Evolutionary conservation across 129 eudicot species (phyloP).

Genomic region (Gnaphalium uliginosum): DNA sequence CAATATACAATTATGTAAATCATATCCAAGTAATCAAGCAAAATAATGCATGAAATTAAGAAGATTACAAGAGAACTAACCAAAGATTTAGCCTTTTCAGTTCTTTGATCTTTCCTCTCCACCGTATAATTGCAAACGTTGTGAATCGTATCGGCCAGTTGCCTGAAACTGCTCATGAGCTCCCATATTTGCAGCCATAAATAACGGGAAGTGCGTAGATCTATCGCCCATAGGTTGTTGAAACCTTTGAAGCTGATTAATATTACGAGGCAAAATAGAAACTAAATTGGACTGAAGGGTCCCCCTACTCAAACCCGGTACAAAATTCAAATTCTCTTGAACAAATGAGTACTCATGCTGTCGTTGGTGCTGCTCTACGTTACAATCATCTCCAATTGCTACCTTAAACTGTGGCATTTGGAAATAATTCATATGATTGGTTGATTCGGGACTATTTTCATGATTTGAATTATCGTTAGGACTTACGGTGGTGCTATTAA

Average conservation of each 20-base stretch:
- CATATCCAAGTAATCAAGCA: background rate
- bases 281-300: constrained; percentile 99
- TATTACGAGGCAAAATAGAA: constrained; percentile 40
- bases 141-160: constrained; percentile 39
- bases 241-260: constrained; percentile 53
- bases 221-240: constrained; percentile 50
- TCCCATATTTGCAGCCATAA: constrained; percentile 24
- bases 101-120: constrained; percentile 60
- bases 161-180: constrained; percentile 45
- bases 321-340: constrained; percentile 45
- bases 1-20: too few species aligned
- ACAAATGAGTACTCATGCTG: constrained; percentile 60
- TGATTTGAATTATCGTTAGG: constrained; percentile 9
- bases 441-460: constrained; percentile 12
- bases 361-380: constrained; percentile 39
- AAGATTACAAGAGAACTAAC: background rate
- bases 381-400: constrained; percentile 32
- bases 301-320: constrained; percentile 84
- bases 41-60: background rate
- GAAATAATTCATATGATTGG: constrained; percentile 43
- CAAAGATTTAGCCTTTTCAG: constrained; percentile 32
- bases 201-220: constrained; percentile 45
- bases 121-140: constrained; percentile 64
- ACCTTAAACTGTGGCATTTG: constrained; percentile 35
- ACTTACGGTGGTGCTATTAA: background rate